A percentile compares a stretch with the other conserved stretches of the same genome.
phyloP scores from a whole-genome alignment of 805 yeast genomes.

The Priceomyces carsonii region DNA sequence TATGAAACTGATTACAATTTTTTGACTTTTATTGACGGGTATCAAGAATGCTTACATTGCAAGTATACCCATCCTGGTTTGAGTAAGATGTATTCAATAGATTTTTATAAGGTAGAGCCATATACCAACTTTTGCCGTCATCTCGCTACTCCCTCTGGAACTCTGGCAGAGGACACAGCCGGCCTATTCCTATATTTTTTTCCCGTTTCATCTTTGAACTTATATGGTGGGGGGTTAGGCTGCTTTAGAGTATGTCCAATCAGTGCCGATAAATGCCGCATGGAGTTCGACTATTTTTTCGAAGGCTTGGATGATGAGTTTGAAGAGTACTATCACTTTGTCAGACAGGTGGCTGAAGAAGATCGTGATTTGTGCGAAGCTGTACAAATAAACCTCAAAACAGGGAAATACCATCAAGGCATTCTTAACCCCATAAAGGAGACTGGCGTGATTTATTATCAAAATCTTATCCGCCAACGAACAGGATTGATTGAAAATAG shows the following conservation, averaged over 20 bases:
- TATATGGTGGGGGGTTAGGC: conserved; percentile 29
- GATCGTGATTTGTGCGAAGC: conserved; percentile 28
- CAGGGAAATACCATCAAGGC: conserved; percentile 22
- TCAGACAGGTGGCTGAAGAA: conserved; percentile 30
- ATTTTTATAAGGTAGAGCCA: conserved; percentile 1
- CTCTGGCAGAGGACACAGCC: background rate
- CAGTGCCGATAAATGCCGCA: conserved; percentile 21
- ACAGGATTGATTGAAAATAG: too few species aligned
- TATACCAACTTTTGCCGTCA: conserved; percentile 2
- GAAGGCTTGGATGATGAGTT: conserved; percentile 14
- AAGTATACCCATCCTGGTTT: conserved; percentile 2
- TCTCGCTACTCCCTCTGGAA: background rate
- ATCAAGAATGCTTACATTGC: conserved; percentile 3
- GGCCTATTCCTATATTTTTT: conserved; percentile 1
- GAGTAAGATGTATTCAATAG: background rate
- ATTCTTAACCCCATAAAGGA: conserved; percentile 26
- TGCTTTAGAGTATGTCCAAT: conserved; percentile 26
- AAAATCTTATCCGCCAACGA: conserved; percentile 2
- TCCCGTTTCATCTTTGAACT: conserved; percentile 4
- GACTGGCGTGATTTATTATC: conserved; percentile 16
- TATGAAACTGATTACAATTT: conserved; percentile 3
- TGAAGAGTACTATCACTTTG: conserved; percentile 25
- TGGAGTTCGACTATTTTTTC: conserved; percentile 30
- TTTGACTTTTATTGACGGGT: conserved; percentile 3
- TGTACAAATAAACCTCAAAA: conserved; percentile 22